These are phyloP conservation scores for Geotrichum aggregatum DNA, from an alignment of 1,139 yeast species.

Conservation along the genomic window DNA sequence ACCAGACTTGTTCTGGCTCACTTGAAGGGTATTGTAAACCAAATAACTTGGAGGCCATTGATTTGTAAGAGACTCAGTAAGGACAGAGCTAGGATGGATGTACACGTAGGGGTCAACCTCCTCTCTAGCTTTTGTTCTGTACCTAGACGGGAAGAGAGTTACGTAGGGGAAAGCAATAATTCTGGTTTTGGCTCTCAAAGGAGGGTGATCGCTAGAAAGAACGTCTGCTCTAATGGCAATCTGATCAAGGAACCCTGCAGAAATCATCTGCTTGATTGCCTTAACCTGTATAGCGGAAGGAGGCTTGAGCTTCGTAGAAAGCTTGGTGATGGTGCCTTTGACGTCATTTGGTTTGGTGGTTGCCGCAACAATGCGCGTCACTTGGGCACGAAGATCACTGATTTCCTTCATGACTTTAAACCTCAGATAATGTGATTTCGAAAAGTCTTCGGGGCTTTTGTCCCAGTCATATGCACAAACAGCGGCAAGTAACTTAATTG, in stretches of 20 bases:
- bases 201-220: slow-evolving; percentile 51
- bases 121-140: slow-evolving; percentile 28
- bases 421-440: slow-evolving; percentile 58
- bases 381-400: slow-evolving; percentile 70
- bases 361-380: slow-evolving; percentile 65
- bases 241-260: slow-evolving; percentile 91
- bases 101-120: slow-evolving; percentile 55
- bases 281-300: slow-evolving; percentile 68
- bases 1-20: slow-evolving; percentile 42
- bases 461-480: slow-evolving; percentile 85
- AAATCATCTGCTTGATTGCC: slow-evolving; percentile 83
- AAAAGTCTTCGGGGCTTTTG: slow-evolving; percentile 42
- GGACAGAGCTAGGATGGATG: slow-evolving; percentile 72
- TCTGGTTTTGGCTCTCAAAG: slow-evolving; percentile 43
- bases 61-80: slow-evolving; percentile 47
- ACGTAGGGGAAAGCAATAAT: slow-evolving; percentile 68
- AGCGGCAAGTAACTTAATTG: slow-evolving; percentile 68
- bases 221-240: slow-evolving; percentile 80
- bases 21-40: slow-evolving; percentile 44
- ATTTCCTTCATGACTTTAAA: slow-evolving; percentile 72
- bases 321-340: slow-evolving; percentile 43
- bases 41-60: slow-evolving; percentile 70
- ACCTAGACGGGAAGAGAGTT: slow-evolving; percentile 56
- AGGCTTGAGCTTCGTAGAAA: slow-evolving; percentile 55
- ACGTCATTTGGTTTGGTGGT: slow-evolving; percentile 55